phyloP scores from a whole-genome alignment of 2,329 filamentous ascomycete species.

The Aspergillus sp. region DNA sequence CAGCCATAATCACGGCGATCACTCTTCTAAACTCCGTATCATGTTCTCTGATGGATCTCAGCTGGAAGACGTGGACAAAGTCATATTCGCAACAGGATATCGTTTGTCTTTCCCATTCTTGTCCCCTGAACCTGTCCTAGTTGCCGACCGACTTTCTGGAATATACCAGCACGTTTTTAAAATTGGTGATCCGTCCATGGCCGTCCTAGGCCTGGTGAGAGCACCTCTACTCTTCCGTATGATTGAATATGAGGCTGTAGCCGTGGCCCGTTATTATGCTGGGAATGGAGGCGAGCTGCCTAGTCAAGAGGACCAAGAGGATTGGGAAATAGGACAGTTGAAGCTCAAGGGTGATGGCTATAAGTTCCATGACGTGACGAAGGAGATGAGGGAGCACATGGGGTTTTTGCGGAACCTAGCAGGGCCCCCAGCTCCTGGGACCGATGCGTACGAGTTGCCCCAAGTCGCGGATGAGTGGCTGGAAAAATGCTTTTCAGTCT shows the following conservation, averaged over 20 bases:
- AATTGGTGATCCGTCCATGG: constrained; percentile 29
- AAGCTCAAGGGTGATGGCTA: constrained; percentile 20
- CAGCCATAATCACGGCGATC: constrained; percentile 7
- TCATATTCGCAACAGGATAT: constrained; percentile 35
- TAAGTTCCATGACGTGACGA: constrained; percentile 23
- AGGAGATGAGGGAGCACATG: constrained; percentile 42
- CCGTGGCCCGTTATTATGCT: constrained; percentile 28
- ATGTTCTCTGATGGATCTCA: constrained; percentile 23
- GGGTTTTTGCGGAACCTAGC: constrained; percentile 40
- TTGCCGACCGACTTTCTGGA: constrained; percentile 24
- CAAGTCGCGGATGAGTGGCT: constrained; percentile 38
- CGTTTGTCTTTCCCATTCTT: constrained; percentile 32
- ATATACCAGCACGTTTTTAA: constrained; percentile 34
- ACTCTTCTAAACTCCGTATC: constrained; percentile 3
- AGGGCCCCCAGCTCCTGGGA: constrained; percentile 39
- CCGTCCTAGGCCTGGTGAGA: constrained; percentile 29
- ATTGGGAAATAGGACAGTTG: constrained; percentile 27
- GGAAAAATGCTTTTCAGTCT: constrained; percentile 20
- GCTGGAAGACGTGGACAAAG: constrained; percentile 22
- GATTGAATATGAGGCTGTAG: constrained; percentile 33
- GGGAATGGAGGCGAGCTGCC: constrained; percentile 24
- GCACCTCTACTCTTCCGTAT: constrained; percentile 29
- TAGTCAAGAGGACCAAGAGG: constrained; percentile 20
- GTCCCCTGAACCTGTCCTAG: constrained; percentile 17
- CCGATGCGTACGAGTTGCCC: constrained; percentile 36